Evolutionary conservation across 2,329 filamentous ascomycete species (phyloP), one percentile per base, ranked within the genome.

Genomic region (Phyllosticta capitalensis): DNA sequence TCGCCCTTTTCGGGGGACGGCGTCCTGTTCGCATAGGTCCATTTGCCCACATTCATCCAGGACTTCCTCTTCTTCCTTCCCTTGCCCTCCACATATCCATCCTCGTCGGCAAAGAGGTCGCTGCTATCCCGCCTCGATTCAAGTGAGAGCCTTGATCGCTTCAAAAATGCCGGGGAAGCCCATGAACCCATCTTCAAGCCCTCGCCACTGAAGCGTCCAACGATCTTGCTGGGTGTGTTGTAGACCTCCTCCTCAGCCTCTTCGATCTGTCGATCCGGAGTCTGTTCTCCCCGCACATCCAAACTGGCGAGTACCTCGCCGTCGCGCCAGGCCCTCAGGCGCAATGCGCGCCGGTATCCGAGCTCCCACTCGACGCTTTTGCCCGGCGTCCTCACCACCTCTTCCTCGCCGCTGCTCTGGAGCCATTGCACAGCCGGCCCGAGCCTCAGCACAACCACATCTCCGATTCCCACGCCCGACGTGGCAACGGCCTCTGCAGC

Each of bases 111-210:
- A 56, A 92, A 86, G 3, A 85, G 81, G 65, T 91, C 85, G 1
- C 79, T 79, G 4, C 80, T 80, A 63, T 88, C 83, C 55, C 87
- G 83, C 0, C 87, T 73, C 0, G 84, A 83, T 1, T 86, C 86
- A 59, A 87, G 87, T 0, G 88, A 91, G 3, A 87, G 75, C 59
- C 87, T 80, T 14, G 83, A 81, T 57, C 87, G 81, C 70, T 88
- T 92, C 33, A 90, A 74, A 65, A 95, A 95, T 0, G 89, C 89
- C 0, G 91, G 91, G 2, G 90, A 95, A 4, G 82, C 78, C 75
- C 85, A 94, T 64, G 87, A 82, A 19, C 78, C 74, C 52, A 75
- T 66, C 17, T 56, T 51, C 45, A 61, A 21, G 5, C 53, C 54
- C 14, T 60, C 54, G 4, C 30, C 59, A 26, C 59, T 55, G 50